These are phyloP conservation scores for Debaryomyces subglobosus DNA, from an alignment of 1,139 yeast species.

Conservation along the genomic window DNA sequence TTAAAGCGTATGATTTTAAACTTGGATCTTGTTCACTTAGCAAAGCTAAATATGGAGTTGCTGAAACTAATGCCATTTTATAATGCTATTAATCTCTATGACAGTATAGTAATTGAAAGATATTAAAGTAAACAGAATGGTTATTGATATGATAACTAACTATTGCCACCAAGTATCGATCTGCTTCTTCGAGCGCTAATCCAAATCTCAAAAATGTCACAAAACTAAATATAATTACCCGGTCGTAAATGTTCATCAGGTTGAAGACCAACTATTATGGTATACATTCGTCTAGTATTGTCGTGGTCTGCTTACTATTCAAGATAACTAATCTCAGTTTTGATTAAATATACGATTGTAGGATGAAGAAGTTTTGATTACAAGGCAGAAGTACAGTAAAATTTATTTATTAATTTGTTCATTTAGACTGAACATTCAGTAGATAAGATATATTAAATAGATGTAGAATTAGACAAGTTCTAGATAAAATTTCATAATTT, in stretches of 20 bases:
- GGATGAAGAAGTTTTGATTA: neutral
- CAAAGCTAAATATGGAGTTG: slow-evolving; percentile 89
- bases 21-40: slow-evolving; percentile 78
- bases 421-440: neutral
- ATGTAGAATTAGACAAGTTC: neutral
- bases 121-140: neutral
- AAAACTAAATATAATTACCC: slow-evolving; percentile 7
- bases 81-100: slow-evolving; percentile 1
- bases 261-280: no score
- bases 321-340: no score
- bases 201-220: slow-evolving; percentile 9
- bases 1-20: slow-evolving; percentile 82
- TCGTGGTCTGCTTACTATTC: no score
- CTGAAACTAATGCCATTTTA: slow-evolving; percentile 67
- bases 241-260: neutral
- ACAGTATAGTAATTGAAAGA: slow-evolving; percentile 1
- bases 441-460: neutral
- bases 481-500: neutral
- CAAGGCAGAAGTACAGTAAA: neutral
- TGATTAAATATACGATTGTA: neutral
- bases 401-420: slow-evolving; percentile 1
- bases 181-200: slow-evolving; percentile 4
- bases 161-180: slow-evolving; percentile 14
- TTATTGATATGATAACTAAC: neutral
- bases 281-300: no score